Evolutionary conservation across 495 filamentous ascomycete species (phyloP), one percentile per base, ranked within the genome.

Genomic region (Penicillium waksmanii): DNA sequence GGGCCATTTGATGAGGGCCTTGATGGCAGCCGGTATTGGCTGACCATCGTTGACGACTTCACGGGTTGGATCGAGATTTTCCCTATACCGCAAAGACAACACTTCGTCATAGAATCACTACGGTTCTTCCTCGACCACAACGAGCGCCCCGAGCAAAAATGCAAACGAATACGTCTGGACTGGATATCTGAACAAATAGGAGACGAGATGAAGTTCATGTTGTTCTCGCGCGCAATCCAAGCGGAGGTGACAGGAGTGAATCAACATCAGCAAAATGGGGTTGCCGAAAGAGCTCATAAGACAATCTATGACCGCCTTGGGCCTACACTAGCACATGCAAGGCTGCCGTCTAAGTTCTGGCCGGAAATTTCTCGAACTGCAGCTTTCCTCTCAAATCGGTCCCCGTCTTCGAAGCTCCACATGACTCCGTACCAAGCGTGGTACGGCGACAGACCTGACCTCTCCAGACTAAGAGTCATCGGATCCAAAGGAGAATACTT

Each of bases 241-340:
- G 57, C 55, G 27, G 58, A 68, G 55, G 53, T 57, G 2, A 66
- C 56, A 53, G 60, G 47, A 27, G 50, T 61, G 1, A 57, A 66
- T 33, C 53, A 69, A 53, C 53, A 66, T 44, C 49, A 69, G 44
- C 56, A 69, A 47, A 69, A 69, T 56, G 63, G 63, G 27, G 57
- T 63, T 57, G 60, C 63, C 31, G 66, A 69, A 56, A 58, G 55
- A 61, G 56, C 58, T 18, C 44, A 62, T 44, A 61, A 54, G 62
- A 68, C 52, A 58, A 68, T 60, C 12, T 66, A 60, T 50, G 53
- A 65, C 43, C 55, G 55, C 2, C 0, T 63, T 47, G 50, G 55
- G 17, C 55, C 59, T 27, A 68, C 49, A 23, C 56, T 68, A 25
- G 58, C 55, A 56, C 44, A 57, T 60, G 51, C 54, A n/a, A 64